Conservation (phyloP, 2,329 filamentous ascomycete species). For the Stenocarpella maydis region DNA sequence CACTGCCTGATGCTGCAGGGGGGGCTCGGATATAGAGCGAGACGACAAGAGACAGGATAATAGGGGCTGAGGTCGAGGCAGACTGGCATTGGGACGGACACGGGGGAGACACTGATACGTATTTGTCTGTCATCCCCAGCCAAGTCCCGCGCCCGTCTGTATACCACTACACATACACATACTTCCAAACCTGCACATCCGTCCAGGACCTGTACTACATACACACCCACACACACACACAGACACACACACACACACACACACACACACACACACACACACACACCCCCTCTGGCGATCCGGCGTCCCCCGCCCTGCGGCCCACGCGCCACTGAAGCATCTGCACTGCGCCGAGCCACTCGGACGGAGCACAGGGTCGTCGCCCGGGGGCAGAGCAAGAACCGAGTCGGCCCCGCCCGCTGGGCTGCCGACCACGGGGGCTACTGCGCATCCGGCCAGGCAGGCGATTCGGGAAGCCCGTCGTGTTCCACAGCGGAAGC, state of each 20-base stretch:
- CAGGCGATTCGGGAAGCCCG: background rate
- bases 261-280: background rate
- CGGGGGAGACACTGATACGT: background rate
- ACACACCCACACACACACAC: background rate
- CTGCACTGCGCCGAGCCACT: background rate
- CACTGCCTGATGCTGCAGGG: background rate
- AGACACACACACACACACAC: background rate
- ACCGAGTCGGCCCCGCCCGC: background rate
- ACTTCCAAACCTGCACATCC: background rate
- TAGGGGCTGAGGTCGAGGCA: background rate
- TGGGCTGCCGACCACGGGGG: background rate
- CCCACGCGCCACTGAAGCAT: background rate
- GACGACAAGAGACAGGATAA: background rate
- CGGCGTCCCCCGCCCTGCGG: background rate
- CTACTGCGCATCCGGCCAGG: background rate
- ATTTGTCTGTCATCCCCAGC: background rate
- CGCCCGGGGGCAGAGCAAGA: background rate
- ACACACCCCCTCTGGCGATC: constrained; percentile 3
- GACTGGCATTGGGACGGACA: background rate
- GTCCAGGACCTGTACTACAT: too few relatives aligned
- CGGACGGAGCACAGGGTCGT: background rate
- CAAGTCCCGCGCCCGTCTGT: constrained; percentile 2
- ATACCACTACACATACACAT: background rate
- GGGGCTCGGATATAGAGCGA: background rate
- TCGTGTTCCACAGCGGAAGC: constrained; percentile 5